Evolutionary conservation across 257 asterid species (phyloP), one percentile per base, ranked within the genome.

Genomic region (Haberlea rhodopensis): DNA sequence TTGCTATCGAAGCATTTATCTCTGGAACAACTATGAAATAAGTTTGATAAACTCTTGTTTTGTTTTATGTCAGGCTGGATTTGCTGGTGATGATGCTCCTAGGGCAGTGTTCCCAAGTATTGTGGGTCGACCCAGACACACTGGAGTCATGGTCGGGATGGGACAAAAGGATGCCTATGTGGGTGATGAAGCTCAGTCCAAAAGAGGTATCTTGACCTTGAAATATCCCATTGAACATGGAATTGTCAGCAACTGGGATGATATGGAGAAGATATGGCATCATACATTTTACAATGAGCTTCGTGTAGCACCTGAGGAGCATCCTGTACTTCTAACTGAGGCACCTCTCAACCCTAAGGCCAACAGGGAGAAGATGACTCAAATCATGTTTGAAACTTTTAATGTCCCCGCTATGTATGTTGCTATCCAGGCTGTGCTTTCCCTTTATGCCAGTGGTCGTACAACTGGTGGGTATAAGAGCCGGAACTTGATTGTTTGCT

Each of bases 321-420:
- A 81, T 60, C 87, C 87, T 8, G 77, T 81, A 20, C 71, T 81
- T 46, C 73, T 81, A 2, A 81, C 87, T 5, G 85, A 82, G 75
- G 88, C 87, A 19, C 87, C 87, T 77, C 87, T 82, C 61, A 82
- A 82, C 53, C 87, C 87, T 34, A 82, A 82, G 83, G 87, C 87
- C 25, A 82, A 82, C 77, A 79, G 87, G 23, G 87, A 82, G 75
- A 82, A 82, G 66, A 82, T 82, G 87, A 79, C 87, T 1, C 77
- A 76, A 51, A 75, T 75, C 63, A 75, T 75, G 80, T 75, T 75
- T 24, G 80, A 75, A 57, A 75, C 80, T 7, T 75, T 75, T 63
- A 76, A 76, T 23, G 74, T 53, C 2, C 81, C 78, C 0, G 81
- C 81, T 10, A 76, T 76, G 81, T 76, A 76, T 40, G 77, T 76